Evolutionary conservation across 768 basidiomycete species (phyloP), one percentile per base, ranked within the genome.

Genomic region (Tulasnella sp.): DNA sequence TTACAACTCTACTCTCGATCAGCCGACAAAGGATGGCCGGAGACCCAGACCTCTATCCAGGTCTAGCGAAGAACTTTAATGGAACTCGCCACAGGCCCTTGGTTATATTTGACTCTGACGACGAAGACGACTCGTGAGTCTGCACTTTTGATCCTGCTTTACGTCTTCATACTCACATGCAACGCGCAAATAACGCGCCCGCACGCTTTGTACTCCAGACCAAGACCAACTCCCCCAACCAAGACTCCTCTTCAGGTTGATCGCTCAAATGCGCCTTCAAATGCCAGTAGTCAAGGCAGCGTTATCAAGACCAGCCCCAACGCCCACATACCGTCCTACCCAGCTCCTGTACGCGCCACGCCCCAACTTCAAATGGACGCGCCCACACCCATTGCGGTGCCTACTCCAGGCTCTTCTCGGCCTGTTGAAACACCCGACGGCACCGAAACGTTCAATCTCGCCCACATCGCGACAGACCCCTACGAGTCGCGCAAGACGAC

Each of bases 401-500:
- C 58, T 34, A 34, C 25, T 64, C 58, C 58, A 15, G 58, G 58
- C 5, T 54, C 72, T 4, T 38, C 54, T 52, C 52, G 64, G n/a
- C 42, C 73, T 67, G 49, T 37, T 25, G 36, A 1, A 22, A 58
- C 39, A 25, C 73, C 73, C 36, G 75, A 29, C 15, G 37, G 36
- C 29, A 38, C 15, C 3, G 67, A 76, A 25, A 29, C 39, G 8
- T 38, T 71, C 75, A 42, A 76, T 14, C 25, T 76, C 8, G 75
- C 25, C 25, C 37, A 45, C 12, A 69, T 68, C 42, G 75, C 40
- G 64, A 38, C 36, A 8, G 71, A 79, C 49, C 71, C 72, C 3
- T 79, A 78, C 39, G 80, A 80, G 72, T 31, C n/a, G 36, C 45
- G 38, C n/a, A 73, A 64, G 52, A 74, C 77, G 38, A 52, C 81